Evolutionary conservation across 2,329 filamentous ascomycete genomes (phyloP).

Genomic region (Arthrobotrys musiformis): DNA sequence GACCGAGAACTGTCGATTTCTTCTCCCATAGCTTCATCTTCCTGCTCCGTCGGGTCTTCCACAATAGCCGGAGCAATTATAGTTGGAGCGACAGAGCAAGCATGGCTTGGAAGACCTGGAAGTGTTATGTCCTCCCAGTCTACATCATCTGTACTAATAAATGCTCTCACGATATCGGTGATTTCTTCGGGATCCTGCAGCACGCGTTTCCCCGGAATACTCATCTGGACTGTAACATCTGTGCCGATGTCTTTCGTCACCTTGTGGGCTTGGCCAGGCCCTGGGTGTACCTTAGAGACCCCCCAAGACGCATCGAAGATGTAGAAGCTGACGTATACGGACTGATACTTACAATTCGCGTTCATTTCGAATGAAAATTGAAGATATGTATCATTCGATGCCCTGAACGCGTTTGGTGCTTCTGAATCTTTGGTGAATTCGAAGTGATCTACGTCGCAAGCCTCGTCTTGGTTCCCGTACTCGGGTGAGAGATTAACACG

Average conservation of each 20-base stretch:
- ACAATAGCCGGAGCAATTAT: neutral
- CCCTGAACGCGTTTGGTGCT: neutral
- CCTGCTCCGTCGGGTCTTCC: neutral
- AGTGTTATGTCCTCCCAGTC: conserved; percentile 22
- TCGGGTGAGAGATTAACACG: neutral
- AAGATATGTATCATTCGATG: neutral
- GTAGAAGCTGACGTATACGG: conserved; percentile 8
- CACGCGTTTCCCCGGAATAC: neutral
- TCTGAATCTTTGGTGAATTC: no score
- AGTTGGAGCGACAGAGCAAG: neutral
- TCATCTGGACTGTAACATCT: neutral
- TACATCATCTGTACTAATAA: neutral
- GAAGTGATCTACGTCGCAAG: neutral
- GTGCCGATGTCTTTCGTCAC: neutral
- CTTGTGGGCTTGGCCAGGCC: neutral
- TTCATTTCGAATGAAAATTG: neutral
- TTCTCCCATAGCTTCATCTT: neutral
- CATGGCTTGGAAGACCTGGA: neutral
- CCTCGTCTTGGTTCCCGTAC: neutral
- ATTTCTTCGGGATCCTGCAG: conserved; percentile 3
- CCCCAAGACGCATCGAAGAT: conserved; percentile 12
- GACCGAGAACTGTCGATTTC: neutral
- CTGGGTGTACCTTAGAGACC: neutral
- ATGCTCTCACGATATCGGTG: neutral
- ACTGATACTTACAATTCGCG: neutral